These are phyloP conservation scores for Friedmanniomyces simplex DNA, from an alignment of 495 filamentous ascomycete genomes.

Conservation along the genomic window DNA sequence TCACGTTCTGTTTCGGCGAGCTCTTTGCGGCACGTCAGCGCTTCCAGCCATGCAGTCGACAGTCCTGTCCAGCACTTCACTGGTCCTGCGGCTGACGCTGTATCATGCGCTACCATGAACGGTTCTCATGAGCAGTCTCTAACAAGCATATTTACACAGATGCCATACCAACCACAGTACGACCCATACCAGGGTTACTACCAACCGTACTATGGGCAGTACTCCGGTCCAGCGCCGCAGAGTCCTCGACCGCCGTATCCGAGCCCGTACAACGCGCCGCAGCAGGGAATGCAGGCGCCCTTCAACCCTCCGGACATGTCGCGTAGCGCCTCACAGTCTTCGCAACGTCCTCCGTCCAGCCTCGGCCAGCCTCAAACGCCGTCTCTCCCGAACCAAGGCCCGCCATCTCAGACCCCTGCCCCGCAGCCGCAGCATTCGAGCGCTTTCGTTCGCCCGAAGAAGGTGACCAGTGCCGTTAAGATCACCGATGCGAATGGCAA, in stretches of 20 bases:
- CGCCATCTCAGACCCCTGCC: constrained; percentile 44
- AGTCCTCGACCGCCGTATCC: constrained; percentile 27
- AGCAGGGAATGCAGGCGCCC: constrained; percentile 42
- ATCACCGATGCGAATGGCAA: constrained; percentile 74
- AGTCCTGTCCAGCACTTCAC: neutral
- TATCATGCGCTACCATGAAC: constrained; percentile 8
- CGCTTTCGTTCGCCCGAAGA: constrained; percentile 29
- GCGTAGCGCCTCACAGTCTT: constrained; percentile 71
- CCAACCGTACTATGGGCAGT: constrained; percentile 39
- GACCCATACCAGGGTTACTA: constrained; percentile 34
- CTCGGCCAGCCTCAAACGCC: constrained; percentile 56
- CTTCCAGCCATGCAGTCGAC: neutral
- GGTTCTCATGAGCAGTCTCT: neutral
- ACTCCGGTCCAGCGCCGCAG: constrained; percentile 27
- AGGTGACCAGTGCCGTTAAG: constrained; percentile 56
- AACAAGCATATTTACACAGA: constrained; percentile 4
- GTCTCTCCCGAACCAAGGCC: constrained; percentile 37
- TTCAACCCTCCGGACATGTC: constrained; percentile 58
- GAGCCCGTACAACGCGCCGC: constrained; percentile 18
- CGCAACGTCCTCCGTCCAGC: constrained; percentile 68
- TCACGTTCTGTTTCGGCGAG: neutral
- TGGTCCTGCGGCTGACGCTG: constrained; percentile 19
- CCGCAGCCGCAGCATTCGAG: constrained; percentile 9
- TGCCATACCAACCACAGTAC: constrained; percentile 15
- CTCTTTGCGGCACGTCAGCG: neutral